Evolutionary conservation across 75 land plant genomes (phyloP).

Genomic region (Cunninghamia lanceolata): DNA sequence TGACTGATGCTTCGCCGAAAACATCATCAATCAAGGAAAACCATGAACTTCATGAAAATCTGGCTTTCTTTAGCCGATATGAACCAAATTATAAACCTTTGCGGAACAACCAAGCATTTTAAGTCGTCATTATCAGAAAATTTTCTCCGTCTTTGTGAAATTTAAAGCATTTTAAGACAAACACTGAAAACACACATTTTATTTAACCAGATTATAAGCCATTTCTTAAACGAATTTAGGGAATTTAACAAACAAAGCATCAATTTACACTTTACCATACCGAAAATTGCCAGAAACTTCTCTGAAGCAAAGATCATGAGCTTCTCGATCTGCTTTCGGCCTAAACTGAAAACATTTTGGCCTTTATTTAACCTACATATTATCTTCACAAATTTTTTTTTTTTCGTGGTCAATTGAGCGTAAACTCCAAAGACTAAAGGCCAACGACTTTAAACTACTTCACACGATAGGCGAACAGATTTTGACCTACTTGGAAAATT

Average conservation of each 20-base stretch:
- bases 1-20: background rate
- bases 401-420: too few relatives aligned
- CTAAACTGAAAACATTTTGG: background rate
- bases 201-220: too few relatives aligned
- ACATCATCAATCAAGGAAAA: background rate
- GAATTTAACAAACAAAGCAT: background rate
- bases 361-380: background rate
- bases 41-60: background rate
- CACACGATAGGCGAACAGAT: too few relatives aligned
- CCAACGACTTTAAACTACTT: too few relatives aligned
- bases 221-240: background rate
- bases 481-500: too few relatives aligned
- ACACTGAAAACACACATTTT: too few relatives aligned
- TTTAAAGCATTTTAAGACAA: too few relatives aligned
- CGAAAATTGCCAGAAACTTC: background rate
- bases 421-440: too few relatives aligned
- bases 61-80: background rate
- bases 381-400: too few relatives aligned
- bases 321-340: background rate
- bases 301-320: background rate
- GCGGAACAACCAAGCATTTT: background rate
- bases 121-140: background rate
- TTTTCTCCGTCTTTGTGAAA: too few relatives aligned
- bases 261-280: background rate
- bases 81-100: background rate